Base-by-base conservation (phyloP, 1,284 basidiomycete species). In the Cutaneotrichosporon sp. region DNA sequence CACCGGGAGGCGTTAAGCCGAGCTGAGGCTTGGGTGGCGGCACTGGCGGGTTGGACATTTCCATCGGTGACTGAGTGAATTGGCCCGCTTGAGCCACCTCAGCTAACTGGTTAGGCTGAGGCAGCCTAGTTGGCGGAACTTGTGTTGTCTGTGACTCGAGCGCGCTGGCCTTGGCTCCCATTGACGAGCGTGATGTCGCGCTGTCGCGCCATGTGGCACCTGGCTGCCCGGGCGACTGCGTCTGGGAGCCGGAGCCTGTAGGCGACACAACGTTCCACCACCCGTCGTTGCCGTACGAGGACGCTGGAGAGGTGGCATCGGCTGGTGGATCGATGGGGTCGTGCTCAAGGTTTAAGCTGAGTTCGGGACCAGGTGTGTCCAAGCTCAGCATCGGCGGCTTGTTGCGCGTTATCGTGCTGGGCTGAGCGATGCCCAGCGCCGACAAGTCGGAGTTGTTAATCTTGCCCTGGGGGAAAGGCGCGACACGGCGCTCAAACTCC, bases 181-280 rank as follows among this genome's bases (percentile, higher is more conserved):
- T 30, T 30, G 26, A 30, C 26, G 26, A 30, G 7, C 26, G 26
- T 10, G 26, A 30, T 5, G 26, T 30, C 5, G 26, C 26, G 26
- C 26, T 30, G 26, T 30, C 26, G 26, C 26, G 26, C 26, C 26
- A 30, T 30, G 26, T 30, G 26, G 26, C 7, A 7, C 26, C 26
- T 10, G 26, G 26, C 7, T 30, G 10, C 5, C 26, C 26, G 10
- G 26, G 26, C 26, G 26, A 30, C 10, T 30, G 26, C 26, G 26
- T 7, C 26, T 30, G 26, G 7, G 34, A 15, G 10, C 20, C 40
- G 7, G 34, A 15, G 10, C 20, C 40, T 4, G 45, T 22, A 17
- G 54, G 36, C 21, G 55, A 49, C 17, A 56, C 36, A 3, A 56
- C 44, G n/a, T 56, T 51, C 55, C 55, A 56, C 55, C 55, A 56